A percentile compares a stretch with the other conserved stretches of the same genome.
These are phyloP conservation scores for Fusarium neocosmosporiellum DNA, from an alignment of 2,329 filamentous ascomycete species.

Conservation along the genomic window DNA sequence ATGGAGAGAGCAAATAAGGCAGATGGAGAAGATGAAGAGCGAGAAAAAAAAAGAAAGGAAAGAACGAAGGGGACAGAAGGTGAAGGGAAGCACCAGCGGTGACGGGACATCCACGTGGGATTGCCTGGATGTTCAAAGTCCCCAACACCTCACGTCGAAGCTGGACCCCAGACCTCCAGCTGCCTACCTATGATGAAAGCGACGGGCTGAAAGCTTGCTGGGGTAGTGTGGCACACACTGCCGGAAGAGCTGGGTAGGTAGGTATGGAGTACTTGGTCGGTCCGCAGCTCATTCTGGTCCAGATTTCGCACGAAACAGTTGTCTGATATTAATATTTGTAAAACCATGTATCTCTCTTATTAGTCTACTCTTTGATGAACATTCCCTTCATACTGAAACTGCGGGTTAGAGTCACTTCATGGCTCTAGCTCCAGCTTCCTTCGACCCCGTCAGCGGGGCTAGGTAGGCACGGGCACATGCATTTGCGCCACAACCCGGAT, in stretches of 20 bases:
- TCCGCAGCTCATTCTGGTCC: not conserved
- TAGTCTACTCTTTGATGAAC: not conserved
- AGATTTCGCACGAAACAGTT: not conserved
- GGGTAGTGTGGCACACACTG: constrained; percentile 25
- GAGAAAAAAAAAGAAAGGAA: constrained; percentile 7
- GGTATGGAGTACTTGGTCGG: not conserved
- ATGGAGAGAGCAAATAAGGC: not conserved
- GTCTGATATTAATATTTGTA: not conserved
- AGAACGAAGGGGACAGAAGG: not conserved
- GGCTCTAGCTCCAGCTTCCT: not conserved
- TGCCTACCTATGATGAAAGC: constrained; percentile 30
- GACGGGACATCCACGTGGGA: constrained; percentile 39
- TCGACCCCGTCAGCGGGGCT: not conserved
- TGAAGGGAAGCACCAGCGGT: constrained; percentile 25
- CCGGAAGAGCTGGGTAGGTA: not conserved
- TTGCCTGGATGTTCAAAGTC: constrained; percentile 8
- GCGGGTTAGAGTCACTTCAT: not conserved
- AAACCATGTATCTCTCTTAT: not conserved
- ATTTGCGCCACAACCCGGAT: constrained; percentile 7
- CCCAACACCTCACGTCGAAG: constrained; percentile 3
- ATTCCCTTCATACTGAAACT: not conserved
- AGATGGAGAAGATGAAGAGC: not conserved
- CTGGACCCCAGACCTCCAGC: constrained; percentile 27
- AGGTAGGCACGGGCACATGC: constrained; percentile 15
- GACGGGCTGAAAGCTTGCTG: constrained; percentile 34